phyloP scores from a whole-genome alignment of 2,329 filamentous ascomycete genomes.

The Cadophora luteo-olivacea region DNA sequence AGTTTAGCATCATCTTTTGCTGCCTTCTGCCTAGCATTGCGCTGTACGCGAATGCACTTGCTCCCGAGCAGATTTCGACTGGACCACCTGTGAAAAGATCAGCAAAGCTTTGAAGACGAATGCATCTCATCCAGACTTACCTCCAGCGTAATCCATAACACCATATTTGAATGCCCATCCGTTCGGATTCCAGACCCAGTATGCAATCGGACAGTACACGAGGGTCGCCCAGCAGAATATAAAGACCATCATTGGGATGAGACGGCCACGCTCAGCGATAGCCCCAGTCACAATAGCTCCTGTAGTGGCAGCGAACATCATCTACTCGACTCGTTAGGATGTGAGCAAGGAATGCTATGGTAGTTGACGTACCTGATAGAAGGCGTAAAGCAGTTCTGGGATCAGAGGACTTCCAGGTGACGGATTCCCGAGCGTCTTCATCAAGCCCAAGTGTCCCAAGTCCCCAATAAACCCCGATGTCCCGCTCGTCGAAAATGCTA shows the following conservation, averaged over 20 bases:
- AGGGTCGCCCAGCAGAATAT: slow-evolving; percentile 94
- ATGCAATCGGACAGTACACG: slow-evolving; percentile 94
- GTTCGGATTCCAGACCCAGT: slow-evolving; percentile 94
- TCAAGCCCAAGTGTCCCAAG: slow-evolving; percentile 84
- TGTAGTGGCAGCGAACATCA: slow-evolving; percentile 96
- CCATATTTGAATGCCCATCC: slow-evolving; percentile 92
- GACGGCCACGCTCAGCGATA: slow-evolving; percentile 89
- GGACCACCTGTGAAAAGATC: slow-evolving; percentile 69
- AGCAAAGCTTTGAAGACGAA: not conserved
- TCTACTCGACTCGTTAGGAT: slow-evolving; percentile 56
- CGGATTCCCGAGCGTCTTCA: slow-evolving; percentile 81
- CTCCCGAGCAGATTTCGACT: slow-evolving; percentile 92
- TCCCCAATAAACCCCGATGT: slow-evolving; percentile 92
- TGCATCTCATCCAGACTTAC: not conserved
- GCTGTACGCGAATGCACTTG: slow-evolving; percentile 92
- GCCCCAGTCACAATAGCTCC: slow-evolving; percentile 89
- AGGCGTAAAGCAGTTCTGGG: slow-evolving; percentile 87
- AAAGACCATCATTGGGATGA: slow-evolving; percentile 94
- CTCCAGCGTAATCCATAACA: slow-evolving; percentile 90
- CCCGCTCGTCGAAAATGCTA: slow-evolving; percentile 83
- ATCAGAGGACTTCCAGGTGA: slow-evolving; percentile 88
- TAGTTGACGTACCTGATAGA: slow-evolving; percentile 74
- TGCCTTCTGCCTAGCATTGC: slow-evolving; percentile 93
- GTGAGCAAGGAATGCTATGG: not conserved
- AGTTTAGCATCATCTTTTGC: slow-evolving; percentile 99